Evolutionary conservation across 2,329 filamentous ascomycete species (phyloP), one percentile per base, ranked within the genome.

Genomic region (Stromatinia cepivora): DNA sequence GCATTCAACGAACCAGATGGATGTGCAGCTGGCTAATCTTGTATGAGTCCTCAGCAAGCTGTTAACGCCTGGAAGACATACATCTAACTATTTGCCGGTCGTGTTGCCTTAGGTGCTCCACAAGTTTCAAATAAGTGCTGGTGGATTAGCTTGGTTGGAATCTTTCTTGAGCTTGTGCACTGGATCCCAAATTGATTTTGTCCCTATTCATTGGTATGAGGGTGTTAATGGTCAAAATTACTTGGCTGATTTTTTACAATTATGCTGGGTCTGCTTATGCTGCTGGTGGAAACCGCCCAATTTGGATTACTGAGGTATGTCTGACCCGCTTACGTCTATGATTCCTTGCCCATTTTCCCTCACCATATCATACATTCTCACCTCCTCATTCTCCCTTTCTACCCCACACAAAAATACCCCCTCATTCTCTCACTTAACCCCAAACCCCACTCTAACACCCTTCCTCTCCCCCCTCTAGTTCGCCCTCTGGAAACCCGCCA

Each of bases 1-100:
- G 84, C 84, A 77, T 91, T 91, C 85, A 92, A 92, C 83, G 90
- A 92, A 83, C 88, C 88, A 56, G 90, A 92, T 78, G 84, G 84
- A 72, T 67, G 65, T 42, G 54, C 34, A 11, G 73, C 73, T 17
- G 77, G 77, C 22, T 89, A 92, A 81, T 81, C 87, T 74, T 86
- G 89, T 81, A 70, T 78, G 42, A 63, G 31, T 8, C 53, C 71
- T 17, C 69, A 74, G 28, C 75, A 75, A 8, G 83, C 82, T 17
- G 82, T 80, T 4, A 66, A 74, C 5, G 79, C 77, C 7, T 84
- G 80, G 74, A 77, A 76, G 65, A 72, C 73, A 17, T 81, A 81
- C 77, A 82, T 85, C 78, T 75, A 82, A 72, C 82, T 81, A 5
- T 82, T 80, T 73, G 78, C 79, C 36, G 80, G 79, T 57, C 78